Evolutionary conservation across 352 stramenopile genomes (phyloP).

Genomic region (Pseudoperonospora humuli): DNA sequence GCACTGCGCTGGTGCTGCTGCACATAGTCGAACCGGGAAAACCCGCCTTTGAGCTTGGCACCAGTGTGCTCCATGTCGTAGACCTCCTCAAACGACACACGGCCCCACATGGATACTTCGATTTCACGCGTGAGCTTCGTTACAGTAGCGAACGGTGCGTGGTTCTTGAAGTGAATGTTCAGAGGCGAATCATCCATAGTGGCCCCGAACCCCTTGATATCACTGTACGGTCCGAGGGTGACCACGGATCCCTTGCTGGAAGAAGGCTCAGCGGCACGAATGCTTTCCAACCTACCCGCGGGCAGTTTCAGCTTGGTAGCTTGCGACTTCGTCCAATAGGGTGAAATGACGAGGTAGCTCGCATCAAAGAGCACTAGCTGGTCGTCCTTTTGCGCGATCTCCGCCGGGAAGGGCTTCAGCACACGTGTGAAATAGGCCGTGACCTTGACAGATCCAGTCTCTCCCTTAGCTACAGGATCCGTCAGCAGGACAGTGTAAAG

Average conservation of each 20-base stretch:
- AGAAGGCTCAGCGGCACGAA: conserved; percentile 48
- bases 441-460: conserved; percentile 60
- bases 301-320: conserved; percentile 83
- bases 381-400: conserved; percentile 76
- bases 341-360: conserved; percentile 55
- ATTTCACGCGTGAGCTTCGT: conserved; percentile 80
- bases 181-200: conserved; percentile 18
- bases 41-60: conserved; percentile 75
- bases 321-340: conserved; percentile 71
- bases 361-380: conserved; percentile 79
- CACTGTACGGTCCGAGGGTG: conserved; percentile 72
- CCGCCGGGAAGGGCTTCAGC: conserved; percentile 66
- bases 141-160: conserved; percentile 81
- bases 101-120: conserved; percentile 87
- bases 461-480: conserved; percentile 40
- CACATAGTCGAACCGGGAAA: conserved; percentile 84
- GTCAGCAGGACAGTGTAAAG: conserved; percentile 72
- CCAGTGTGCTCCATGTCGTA: conserved; percentile 84
- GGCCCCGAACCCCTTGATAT: conserved; percentile 40
- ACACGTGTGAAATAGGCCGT: conserved; percentile 71
- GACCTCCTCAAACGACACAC: conserved; percentile 82
- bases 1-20: conserved; percentile 49
- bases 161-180: conserved; percentile 79
- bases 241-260: conserved; percentile 65
- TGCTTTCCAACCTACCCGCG: conserved; percentile 60